Base-by-base conservation (phyloP, 2,329 filamentous ascomycete genomes). In the Zymoseptoria ardabiliae region DNA sequence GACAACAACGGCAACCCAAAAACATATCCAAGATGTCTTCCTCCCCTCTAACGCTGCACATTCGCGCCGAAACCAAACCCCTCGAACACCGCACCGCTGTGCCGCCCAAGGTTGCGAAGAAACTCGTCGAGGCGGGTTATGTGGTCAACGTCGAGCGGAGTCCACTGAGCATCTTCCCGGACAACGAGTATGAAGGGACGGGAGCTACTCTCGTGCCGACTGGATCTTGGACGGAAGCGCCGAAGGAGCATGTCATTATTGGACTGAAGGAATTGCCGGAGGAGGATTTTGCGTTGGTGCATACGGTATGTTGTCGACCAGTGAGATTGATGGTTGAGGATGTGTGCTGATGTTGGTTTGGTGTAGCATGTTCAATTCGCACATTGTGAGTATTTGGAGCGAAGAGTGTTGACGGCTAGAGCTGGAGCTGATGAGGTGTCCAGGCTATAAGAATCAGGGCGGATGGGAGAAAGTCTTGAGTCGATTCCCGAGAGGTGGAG, bases 381-480 rank as follows among this genome's bases (percentile, higher is more conserved):
- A 21, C 73, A 75, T 54, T 74, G 71, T 69, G 28, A 58, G 67
- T 62, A 13, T 17, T 55, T 6, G 35, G 17, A 13, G 6, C 17
- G 2, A 30, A 2, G 17, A 5, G 3, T 52, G 2, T 2, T 13
- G 13, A 13, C n/a, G 17, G 13, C 17, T 45, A 1, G 35, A 45
- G 17, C 17, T n/a, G 7, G 41, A 45, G 25, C 61, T 65, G 25
- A 65, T 22, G 19, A 10, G n/a, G 7, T 35, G 48, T 23, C 4
- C 4, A 70, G 68, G 69, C 68, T 74, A 74, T 66, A 74, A 74
- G 64, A 66, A 66, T 66, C 90, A 94, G 76, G 84, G 77, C 25
- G 88, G 87, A 25, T 96, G 90, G 90, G 84, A 90, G 59, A 82
- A 83, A 50, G 89, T 91, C 5, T 84, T 96, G n/a, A 81, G 85